Evolutionary conservation across 192 early-diverging fungal genomes (phyloP), one percentile per base, ranked within the genome.

Genomic region (Phycomyces nitens): DNA sequence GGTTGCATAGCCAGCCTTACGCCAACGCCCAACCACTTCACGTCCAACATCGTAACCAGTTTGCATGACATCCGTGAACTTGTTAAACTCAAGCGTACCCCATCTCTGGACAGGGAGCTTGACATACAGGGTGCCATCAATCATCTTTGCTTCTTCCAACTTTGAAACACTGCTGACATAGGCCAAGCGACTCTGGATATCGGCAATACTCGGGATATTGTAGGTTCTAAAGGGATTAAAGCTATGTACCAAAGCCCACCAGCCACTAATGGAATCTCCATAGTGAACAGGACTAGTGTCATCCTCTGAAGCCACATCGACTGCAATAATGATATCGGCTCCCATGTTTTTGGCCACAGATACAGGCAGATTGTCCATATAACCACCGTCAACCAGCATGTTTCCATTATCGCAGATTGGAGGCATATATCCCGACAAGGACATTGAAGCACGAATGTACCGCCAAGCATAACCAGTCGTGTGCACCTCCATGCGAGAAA

Each of bases 341-440:
- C 95, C 95, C 50, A 92, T 74, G 41, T 79, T 79, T 64, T 82
- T 84, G 71, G 85, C 82, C 65, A 88, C 87, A 2, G 69, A 56
- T 3, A 95, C 97, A 0, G 97, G 97, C 62, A 99, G 75, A 72
- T 98, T 97, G 72, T 98, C 94, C 77, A 98, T 84, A 73, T 99
- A 99, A 5, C 97, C 97, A 58, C 97, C 97, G 69, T 99, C 97
- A 12, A 99, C 86, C n/a, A 99, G 76, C 88, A 99, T 87, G 66
- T 95, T 84, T 24, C 97, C 97, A 63, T 97, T 89, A 72, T 98
- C 94, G 69, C 93, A 97, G 39, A 99, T 77, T 0, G 97, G 97
- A 1, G 97, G 97, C 62, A 99, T 76, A 70, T 92, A 97, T 8
- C 94, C 95, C 5, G 94, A 88, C 11, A 99, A 80, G 2, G 94